These are phyloP conservation scores for Penicillium canariense DNA, from an alignment of 495 filamentous ascomycete species.

Conservation along the genomic window DNA sequence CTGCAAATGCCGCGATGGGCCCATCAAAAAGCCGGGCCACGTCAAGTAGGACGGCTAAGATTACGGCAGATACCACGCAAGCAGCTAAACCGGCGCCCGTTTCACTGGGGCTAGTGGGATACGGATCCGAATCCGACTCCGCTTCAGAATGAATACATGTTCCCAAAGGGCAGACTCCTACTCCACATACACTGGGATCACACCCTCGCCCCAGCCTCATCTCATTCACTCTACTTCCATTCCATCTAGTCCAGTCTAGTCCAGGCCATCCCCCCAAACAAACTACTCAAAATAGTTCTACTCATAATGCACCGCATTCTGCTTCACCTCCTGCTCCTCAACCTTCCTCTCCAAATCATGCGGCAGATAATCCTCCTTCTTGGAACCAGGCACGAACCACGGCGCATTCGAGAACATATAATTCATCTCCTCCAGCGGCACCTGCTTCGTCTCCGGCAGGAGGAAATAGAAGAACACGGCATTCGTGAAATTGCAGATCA, in stretches of 20 bases:
- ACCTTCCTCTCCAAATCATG: conserved; percentile 41
- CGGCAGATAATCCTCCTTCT: conserved; percentile 35
- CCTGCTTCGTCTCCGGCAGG: conserved; percentile 62
- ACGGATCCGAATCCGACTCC: conserved; percentile 45
- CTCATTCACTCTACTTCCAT: not conserved
- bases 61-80: not conserved
- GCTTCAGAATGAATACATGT: conserved; percentile 31
- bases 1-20: not conserved
- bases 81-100: conserved; percentile 15
- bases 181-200: not conserved
- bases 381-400: conserved; percentile 55
- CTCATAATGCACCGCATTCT: conserved; percentile 23
- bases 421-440: conserved; percentile 70
- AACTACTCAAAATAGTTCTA: not conserved
- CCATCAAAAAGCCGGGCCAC: too few relatives aligned
- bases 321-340: conserved; percentile 40
- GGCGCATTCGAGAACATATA: conserved; percentile 67
- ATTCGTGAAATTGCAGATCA: conserved; percentile 53
- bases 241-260: not conserved
- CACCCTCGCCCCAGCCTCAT: not conserved
- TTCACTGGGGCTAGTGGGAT: conserved; percentile 30
- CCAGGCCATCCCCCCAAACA: not conserved
- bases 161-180: not conserved
- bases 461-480: conserved; percentile 63
- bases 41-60: not conserved